Conservation (phyloP, 73 alveolate genomes). For the Paramecium sonneborni region DNA sequence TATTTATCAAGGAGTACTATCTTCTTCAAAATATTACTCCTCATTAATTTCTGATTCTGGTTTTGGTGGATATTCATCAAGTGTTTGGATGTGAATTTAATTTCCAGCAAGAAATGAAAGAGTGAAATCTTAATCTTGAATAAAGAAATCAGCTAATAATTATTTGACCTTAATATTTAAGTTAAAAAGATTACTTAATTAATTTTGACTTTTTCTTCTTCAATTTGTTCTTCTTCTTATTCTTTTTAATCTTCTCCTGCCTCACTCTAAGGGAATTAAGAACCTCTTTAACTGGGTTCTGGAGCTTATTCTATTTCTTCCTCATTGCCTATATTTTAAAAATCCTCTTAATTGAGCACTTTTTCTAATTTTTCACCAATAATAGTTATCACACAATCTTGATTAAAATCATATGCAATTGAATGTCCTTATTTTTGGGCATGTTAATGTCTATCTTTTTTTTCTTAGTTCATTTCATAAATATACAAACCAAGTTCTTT, state of each 20-base stretch:
- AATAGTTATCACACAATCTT: slow-evolving; percentile 34
- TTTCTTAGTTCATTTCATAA: slow-evolving; percentile 34
- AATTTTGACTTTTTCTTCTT: slow-evolving; percentile 58
- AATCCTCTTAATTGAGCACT: slow-evolving; percentile 15
- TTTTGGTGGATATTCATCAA: slow-evolving; percentile 61
- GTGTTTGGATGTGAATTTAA: not conserved
- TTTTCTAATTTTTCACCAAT: slow-evolving; percentile 51
- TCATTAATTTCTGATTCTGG: slow-evolving; percentile 63
- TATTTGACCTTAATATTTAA: slow-evolving; percentile 41
- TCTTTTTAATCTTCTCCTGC: slow-evolving; percentile 41
- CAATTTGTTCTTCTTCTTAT: slow-evolving; percentile 19
- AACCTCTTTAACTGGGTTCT: slow-evolving; percentile 15
- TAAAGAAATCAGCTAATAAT: slow-evolving; percentile 56
- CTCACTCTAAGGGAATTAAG: not conserved
- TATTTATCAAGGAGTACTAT: slow-evolving; percentile 23
- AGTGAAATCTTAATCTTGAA: slow-evolving; percentile 52
- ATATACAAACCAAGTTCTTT: not conserved
- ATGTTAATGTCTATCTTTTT: slow-evolving; percentile 45
- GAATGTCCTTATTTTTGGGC: slow-evolving; percentile 1
- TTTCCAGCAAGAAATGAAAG: slow-evolving; percentile 53
- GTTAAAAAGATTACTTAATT: not conserved
- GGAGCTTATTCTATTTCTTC: slow-evolving; percentile 16
- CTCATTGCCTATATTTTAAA: not conserved
- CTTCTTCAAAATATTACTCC: slow-evolving; percentile 60
- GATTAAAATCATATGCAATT: not conserved